phyloP scores from a whole-genome alignment of 1,284 basidiomycete genomes.

The Veloporphyrellus conicus region DNA sequence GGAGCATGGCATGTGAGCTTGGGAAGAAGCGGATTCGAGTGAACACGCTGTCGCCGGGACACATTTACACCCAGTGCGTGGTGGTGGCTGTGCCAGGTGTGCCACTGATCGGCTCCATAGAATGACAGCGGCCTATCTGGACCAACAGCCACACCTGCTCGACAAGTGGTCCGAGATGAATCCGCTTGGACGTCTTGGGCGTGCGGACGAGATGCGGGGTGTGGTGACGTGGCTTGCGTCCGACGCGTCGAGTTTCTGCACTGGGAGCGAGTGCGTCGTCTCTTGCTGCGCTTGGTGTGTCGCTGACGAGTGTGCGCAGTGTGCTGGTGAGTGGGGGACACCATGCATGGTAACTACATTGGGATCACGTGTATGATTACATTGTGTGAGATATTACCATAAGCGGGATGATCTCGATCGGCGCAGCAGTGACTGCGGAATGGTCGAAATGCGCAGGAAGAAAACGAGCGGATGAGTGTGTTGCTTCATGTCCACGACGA shows the following conservation, averaged over 20 bases:
- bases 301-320: conserved; percentile 34
- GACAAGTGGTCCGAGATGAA: conserved; percentile 73
- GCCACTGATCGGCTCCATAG: conserved; percentile 32
- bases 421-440: conserved; percentile 35
- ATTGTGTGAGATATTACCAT: conserved; percentile 12
- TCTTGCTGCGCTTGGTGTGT: neutral
- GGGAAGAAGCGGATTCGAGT: conserved; percentile 68
- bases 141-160: conserved; percentile 63
- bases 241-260: conserved; percentile 72
- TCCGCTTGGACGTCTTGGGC: conserved; percentile 71
- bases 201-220: conserved; percentile 75
- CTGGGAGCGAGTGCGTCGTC: conserved; percentile 66
- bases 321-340: conserved; percentile 71
- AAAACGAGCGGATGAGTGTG: conserved; percentile 3
- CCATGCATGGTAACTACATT: conserved; percentile 56
- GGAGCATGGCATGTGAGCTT: conserved; percentile 82
- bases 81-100: neutral
- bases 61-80: conserved; percentile 68
- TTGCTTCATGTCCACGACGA: neutral
- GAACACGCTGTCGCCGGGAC: conserved; percentile 71
- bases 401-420: conserved; percentile 31
- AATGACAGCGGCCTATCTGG: conserved; percentile 76
- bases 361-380: conserved; percentile 16
- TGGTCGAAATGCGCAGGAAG: conserved; percentile 24
- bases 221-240: conserved; percentile 77